A percentile compares a stretch with the other conserved stretches of the same genome.
Evolutionary conservation across 176 grass and related monocot species (phyloP).

Genomic region (Triticum turgidum): DNA sequence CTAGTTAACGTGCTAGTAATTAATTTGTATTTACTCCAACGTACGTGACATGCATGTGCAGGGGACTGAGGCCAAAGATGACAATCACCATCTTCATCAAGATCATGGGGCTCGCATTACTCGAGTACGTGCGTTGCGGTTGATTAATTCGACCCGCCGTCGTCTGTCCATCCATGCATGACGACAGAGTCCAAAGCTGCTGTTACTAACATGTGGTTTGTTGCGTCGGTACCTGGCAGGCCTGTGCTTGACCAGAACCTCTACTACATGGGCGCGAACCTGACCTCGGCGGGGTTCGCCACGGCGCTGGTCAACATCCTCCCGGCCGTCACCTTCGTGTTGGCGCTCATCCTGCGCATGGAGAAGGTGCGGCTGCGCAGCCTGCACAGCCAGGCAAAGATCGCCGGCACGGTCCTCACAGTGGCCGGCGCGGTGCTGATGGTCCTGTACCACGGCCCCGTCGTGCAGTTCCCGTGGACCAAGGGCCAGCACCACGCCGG

Average conservation of each 20-base stretch:
- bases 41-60: neutral
- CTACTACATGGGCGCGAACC: conserved; percentile 67
- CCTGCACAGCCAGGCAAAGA: too few species aligned
- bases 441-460: too few species aligned
- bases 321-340: too few species aligned
- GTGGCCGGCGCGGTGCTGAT: too few species aligned
- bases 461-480: too few species aligned
- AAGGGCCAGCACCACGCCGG: conserved; percentile 25
- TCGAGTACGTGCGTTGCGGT: conserved; percentile 42
- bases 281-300: conserved; percentile 4
- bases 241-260: conserved; percentile 48
- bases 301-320: too few species aligned
- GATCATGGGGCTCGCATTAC: conserved; percentile 50
- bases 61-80: too few species aligned
- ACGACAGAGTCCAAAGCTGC: neutral
- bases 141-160: too few species aligned
- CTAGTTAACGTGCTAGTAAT: neutral
- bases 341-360: too few species aligned
- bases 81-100: conserved; percentile 29
- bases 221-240: conserved; percentile 36
- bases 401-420: too few species aligned
- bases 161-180: neutral
- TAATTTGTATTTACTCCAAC: neutral
- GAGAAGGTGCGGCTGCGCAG: too few species aligned
- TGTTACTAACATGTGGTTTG: neutral